Conservation (phyloP, 805 yeast species). For the Lachancea quebecensis region DNA sequence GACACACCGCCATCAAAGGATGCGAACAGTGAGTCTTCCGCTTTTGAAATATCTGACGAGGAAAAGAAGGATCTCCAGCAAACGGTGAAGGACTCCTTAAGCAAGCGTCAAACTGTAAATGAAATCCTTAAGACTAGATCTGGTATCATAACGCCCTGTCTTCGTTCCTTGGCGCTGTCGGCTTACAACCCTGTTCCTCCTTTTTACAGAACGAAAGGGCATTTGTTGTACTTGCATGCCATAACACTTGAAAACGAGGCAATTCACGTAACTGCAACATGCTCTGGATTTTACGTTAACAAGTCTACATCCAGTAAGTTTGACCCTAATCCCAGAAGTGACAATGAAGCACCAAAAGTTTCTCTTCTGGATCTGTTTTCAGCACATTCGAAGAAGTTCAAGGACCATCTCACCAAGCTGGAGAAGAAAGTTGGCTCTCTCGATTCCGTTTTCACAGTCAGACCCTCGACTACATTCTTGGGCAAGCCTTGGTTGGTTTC, state of each 20-base stretch:
- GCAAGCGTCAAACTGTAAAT: conserved; percentile 12
- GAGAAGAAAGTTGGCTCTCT: conserved; percentile 37
- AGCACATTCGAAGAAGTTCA: conserved; percentile 58
- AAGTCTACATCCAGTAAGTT: conserved; percentile 60
- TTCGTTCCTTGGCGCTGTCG: conserved; percentile 61
- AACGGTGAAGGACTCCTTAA: conserved; percentile 21
- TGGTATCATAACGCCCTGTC: conserved; percentile 31
- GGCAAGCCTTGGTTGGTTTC: conserved; percentile 68
- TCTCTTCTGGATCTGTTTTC: conserved; percentile 55
- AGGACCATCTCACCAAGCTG: conserved; percentile 45
- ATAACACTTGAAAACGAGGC: conserved; percentile 78
- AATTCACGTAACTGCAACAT: conserved; percentile 69
- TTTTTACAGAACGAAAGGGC: conserved; percentile 59
- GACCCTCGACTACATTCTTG: conserved; percentile 55
- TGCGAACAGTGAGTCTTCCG: conserved; percentile 11
- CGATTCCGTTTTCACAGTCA: conserved; percentile 49
- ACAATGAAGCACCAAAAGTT: conserved; percentile 25
- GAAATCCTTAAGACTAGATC: conserved; percentile 17
- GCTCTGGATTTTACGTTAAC: conserved; percentile 74
- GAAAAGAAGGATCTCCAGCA: conserved; percentile 24
- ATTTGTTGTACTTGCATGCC: conserved; percentile 65
- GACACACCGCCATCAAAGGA: conserved; percentile 11
- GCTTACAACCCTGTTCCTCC: conserved; percentile 84
- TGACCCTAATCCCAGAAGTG: conserved; percentile 49
- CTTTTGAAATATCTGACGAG: conserved; percentile 25